Evolutionary conservation across 345 rosid species (phyloP).

Genomic region (Diplotaxis tenuifolia): DNA sequence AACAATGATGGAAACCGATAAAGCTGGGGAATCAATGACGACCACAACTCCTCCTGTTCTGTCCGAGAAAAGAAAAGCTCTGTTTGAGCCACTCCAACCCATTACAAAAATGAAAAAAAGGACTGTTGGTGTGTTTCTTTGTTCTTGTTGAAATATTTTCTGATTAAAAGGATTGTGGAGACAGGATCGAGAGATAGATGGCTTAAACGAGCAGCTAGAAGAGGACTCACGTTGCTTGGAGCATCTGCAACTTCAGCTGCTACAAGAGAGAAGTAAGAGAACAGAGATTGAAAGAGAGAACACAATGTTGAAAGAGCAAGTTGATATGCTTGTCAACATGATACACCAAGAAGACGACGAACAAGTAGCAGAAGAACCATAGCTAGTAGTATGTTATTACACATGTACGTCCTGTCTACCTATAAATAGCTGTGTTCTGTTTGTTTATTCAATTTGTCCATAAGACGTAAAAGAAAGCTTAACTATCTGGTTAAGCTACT

Average conservation of each 20-base stretch:
- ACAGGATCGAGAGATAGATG: slow-evolving; percentile 88
- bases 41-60: slow-evolving; percentile 44
- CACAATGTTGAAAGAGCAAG: slow-evolving; percentile 70
- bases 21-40: slow-evolving; percentile 28
- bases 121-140: not conserved
- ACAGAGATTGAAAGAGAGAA: slow-evolving; percentile 82
- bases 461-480: slow-evolving; percentile 27
- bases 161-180: not conserved
- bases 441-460: slow-evolving; percentile 48
- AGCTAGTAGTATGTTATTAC: too few relatives aligned
- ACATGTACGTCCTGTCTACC: not conserved
- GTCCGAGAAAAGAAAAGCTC: slow-evolving; percentile 75
- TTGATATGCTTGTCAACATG: slow-evolving; percentile 82
- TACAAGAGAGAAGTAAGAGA: slow-evolving; percentile 75
- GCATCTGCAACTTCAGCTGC: slow-evolving; percentile 79
- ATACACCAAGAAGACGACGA: slow-evolving; percentile 53
- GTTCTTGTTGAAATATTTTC: not conserved
- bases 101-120: slow-evolving; percentile 31
- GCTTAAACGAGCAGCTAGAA: slow-evolving; percentile 88
- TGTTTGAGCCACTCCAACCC: slow-evolving; percentile 89
- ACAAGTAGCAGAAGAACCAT: slow-evolving; percentile 48
- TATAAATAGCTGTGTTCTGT: slow-evolving; percentile 14
- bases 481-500: slow-evolving; percentile 26
- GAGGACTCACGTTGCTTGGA: slow-evolving; percentile 80
- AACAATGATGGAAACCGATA: slow-evolving; percentile 29